A percentile compares a stretch with the other conserved stretches of the same genome.
These are phyloP conservation scores for Ogataea degrootiae DNA, from an alignment of 805 yeast species.

Conservation along the genomic window DNA sequence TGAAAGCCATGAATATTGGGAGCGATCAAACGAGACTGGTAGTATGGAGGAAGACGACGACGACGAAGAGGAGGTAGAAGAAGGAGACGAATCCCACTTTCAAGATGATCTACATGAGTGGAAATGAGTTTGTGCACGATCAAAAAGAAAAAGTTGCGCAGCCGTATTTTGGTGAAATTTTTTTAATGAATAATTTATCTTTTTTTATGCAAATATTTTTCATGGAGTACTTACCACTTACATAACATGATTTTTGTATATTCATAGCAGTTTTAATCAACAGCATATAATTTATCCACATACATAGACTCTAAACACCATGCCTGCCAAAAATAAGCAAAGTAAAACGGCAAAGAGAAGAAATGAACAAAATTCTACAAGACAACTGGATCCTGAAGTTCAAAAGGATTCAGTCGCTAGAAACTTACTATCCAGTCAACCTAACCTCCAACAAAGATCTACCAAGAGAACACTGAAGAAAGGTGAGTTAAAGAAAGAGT, in stretches of 20 bases:
- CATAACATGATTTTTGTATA: background rate
- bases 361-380: constrained; percentile 45
- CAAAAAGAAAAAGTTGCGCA: too few species aligned
- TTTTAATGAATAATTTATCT: too few species aligned
- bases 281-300: background rate
- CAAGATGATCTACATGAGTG: background rate
- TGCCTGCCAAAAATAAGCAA: constrained; percentile 36
- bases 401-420: constrained; percentile 62
- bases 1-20: too few species aligned
- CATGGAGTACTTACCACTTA: background rate
- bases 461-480: constrained; percentile 45
- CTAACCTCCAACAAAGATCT: constrained; percentile 58
- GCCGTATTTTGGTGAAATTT: too few species aligned
- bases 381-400: constrained; percentile 63
- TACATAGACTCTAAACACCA: background rate
- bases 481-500: constrained; percentile 57
- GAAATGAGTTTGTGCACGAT: background rate
- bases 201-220: too few species aligned
- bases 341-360: constrained; percentile 56
- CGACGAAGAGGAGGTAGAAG: constrained; percentile 1
- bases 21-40: background rate
- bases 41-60: constrained; percentile 2
- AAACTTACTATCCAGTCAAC: constrained; percentile 55
- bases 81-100: constrained; percentile 1
- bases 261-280: background rate